phyloP scores from a whole-genome alignment of 208 protist genomes.

The Trypanosoma boissoni region DNA sequence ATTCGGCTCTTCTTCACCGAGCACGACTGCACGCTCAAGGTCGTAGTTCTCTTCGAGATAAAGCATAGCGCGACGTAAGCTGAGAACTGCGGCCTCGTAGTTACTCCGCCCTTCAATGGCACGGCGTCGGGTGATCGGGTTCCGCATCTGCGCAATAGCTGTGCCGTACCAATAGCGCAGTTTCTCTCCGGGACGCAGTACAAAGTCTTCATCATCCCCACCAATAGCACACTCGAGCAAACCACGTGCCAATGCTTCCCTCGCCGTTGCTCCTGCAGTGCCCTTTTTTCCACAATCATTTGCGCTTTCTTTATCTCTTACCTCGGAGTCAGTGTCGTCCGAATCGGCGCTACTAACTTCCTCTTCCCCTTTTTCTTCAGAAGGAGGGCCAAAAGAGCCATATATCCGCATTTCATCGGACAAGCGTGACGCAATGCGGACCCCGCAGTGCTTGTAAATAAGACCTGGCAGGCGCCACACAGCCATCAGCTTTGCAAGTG shows the following conservation, averaged over 20 bases:
- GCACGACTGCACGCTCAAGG: conserved; percentile 45
- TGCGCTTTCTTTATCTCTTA: conserved; percentile 4
- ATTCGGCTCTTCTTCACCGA: conserved; percentile 32
- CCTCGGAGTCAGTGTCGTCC: background rate
- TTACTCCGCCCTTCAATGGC: conserved; percentile 8
- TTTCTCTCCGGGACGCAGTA: conserved; percentile 53
- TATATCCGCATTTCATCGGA: no score
- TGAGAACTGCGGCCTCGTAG: conserved; percentile 56
- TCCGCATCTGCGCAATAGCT: conserved; percentile 46
- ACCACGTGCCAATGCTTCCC: conserved; percentile 29
- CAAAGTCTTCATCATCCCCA: conserved; percentile 28
- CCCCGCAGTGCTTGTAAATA: conserved; percentile 71
- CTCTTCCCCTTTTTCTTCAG: conserved; percentile 11
- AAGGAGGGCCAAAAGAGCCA: background rate
- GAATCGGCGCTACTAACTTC: background rate
- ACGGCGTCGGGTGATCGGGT: conserved; percentile 1
- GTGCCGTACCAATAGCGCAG: conserved; percentile 69
- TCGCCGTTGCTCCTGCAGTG: conserved; percentile 1
- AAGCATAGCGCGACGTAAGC: conserved; percentile 79
- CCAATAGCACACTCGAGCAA: conserved; percentile 34
- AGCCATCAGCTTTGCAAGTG: conserved; percentile 70
- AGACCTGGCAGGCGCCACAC: conserved; percentile 68
- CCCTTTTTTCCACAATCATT: no score
- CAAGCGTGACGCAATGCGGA: conserved; percentile 41
- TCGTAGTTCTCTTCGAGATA: conserved; percentile 87